Base-by-base conservation (phyloP, 805 yeast species). In the Hanseniaspora pseudoguilliermondii region DNA sequence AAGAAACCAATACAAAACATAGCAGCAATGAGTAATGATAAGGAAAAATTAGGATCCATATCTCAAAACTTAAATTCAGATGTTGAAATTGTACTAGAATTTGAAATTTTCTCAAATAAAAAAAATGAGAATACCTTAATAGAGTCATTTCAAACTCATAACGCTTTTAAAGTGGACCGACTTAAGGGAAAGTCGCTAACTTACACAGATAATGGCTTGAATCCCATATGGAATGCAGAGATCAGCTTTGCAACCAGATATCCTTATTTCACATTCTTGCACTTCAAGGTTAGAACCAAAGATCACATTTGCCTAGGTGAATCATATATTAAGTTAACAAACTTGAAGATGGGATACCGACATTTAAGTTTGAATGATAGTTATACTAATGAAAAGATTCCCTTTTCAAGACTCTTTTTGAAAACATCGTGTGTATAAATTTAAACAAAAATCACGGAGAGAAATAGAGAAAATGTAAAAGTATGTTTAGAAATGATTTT, bases 281-380 rank as follows among this genome's bases (percentile, higher is more conserved):
- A 79, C 55, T 73, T 86, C 54, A 62, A 73, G 2, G 74, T 82
- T 3, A 76, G 76, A 59, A 69, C 79, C 2, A 71, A 69, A 1
- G 68, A 76, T 7, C 54, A 47, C 15, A 57, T 49, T 2, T 60
- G 69, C 7, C 69, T 81, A 60, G 96, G 96, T 1, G 72, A 76
- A 9, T 72, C 77, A 57, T 81, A 86, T 23, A 71, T 78, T 18
- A 81, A 83, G 57, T 64, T 91, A 40, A 72, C 74, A n/a, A 75
- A 81, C 59, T 64, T 93, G 60, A 82, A 80, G 48, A 74, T 75
- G 52, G 98, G 98, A 0, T 93, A 83, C 67, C 75, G 97, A 49
- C 93, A 88, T 64, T 67, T 89, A 16, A 88, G 90, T 0, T 68
- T 93, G 15, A 80, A 78, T 63, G 96, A 87, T 66, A 62, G 74